Conservation (phyloP, 768 basidiomycete species). For the Mycena pura region DNA sequence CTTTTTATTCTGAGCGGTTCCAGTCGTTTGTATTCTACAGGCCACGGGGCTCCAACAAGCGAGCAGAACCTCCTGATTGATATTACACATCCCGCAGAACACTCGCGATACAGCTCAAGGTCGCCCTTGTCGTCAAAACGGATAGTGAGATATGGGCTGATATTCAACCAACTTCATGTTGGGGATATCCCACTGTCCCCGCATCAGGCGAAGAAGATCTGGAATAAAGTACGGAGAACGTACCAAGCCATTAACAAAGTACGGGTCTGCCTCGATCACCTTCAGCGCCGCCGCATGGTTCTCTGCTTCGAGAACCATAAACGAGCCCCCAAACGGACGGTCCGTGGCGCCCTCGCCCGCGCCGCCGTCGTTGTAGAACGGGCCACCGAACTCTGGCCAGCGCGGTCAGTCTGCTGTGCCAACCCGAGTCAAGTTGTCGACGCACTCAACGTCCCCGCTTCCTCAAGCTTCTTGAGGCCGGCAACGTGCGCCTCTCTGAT, state of each 20-base stretch:
- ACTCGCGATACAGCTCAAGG: neutral
- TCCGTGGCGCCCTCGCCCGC: constrained; percentile 8
- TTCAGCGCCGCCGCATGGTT: constrained; percentile 6
- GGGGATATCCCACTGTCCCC: constrained; percentile 17
- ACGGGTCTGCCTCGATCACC: constrained; percentile 10
- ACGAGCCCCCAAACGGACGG: constrained; percentile 15
- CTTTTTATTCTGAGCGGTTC: too few species aligned
- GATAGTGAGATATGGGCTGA: neutral
- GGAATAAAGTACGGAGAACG: neutral
- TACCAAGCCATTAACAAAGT: constrained; percentile 13
- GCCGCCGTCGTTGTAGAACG: constrained; percentile 12
- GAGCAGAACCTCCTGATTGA: too few species aligned
- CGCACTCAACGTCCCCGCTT: constrained; percentile 3
- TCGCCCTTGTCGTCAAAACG: constrained; percentile 2
- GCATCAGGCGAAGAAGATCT: neutral
- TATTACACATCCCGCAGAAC: neutral
- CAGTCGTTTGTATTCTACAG: too few species aligned
- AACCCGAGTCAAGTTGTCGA: neutral
- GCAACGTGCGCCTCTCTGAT: neutral
- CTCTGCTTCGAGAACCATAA: constrained; percentile 17
- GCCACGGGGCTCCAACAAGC: too few species aligned
- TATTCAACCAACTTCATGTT: constrained; percentile 8
- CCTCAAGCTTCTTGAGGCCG: neutral
- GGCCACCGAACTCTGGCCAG: constrained; percentile 18
- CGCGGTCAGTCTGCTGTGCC: neutral